Evolutionary conservation across 192 early-diverging fungal species (phyloP), one percentile per base, ranked within the genome.

Genomic region (Mortierella alpina): DNA sequence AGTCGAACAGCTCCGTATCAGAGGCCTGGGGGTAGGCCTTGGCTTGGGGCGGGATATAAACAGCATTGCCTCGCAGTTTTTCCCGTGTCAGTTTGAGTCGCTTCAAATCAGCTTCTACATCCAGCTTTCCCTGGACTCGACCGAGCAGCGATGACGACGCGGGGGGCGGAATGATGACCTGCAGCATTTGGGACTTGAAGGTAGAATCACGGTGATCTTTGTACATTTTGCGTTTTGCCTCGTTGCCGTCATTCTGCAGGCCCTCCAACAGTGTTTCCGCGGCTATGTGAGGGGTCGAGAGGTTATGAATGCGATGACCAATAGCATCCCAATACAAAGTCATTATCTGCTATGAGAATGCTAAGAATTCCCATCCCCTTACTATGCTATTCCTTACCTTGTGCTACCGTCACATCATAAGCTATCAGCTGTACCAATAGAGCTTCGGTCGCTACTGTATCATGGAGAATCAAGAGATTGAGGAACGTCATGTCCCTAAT

Each of bases 31-130:
- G 62, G 40, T 31, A 56, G n/a, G 63, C 63, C 22, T 73, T 73
- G 56, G 71, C 71, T 60, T 63, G 63, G 17, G 49, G 71, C 7
- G 71, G 56, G 63, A 73, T 66, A 59, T 73, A 73, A 40, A 73
- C 23, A 13, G 53, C 40, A 4, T 44, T 31, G 10, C 46, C 15
- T 7, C 31, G 58, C 2, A 17, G 58, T 39, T 42, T 3, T 40
- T 42, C 12, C 53, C 59, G 68, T 17, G 23, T 46, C 9, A 17
- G 10, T 11, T 45, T 47, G 5, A 50, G 47, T 18, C 22, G 17
- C 6, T 4, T 6, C 48, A 53, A 11, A 41, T 8, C 13, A 31
- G 56, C 3, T 54, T 50, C 57, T 40, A 70, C 17, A 56, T 31
- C n/a, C 2, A 20, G 20, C 56, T 50, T 59, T 5, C 59, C 40